Evolutionary conservation across 768 basidiomycete genomes (phyloP).

Genomic region (Termitomyces sp.): DNA sequence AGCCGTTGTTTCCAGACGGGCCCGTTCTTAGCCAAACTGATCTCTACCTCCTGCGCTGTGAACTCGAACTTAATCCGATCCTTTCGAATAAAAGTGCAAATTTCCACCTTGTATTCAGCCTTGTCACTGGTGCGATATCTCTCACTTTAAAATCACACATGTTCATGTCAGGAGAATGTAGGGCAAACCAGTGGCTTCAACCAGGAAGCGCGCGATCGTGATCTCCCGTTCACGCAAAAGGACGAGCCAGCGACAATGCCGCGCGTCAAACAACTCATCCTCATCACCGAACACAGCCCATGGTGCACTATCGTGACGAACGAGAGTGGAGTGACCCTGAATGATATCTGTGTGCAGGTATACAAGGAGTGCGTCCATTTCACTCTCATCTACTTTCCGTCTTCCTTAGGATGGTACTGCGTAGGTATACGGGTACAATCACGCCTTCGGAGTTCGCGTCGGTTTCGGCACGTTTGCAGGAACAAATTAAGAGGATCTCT

Average conservation of each 20-base stretch:
- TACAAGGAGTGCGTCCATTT: constrained; percentile 63
- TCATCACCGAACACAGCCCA: constrained; percentile 57
- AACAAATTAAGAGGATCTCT: constrained; percentile 63
- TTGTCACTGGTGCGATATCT: constrained; percentile 49
- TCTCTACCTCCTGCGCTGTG: constrained; percentile 67
- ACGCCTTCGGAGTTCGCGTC: constrained; percentile 60
- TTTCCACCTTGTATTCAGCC: constrained; percentile 69
- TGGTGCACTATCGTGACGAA: constrained; percentile 79
- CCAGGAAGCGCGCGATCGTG: constrained; percentile 49
- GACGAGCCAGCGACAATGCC: constrained; percentile 69
- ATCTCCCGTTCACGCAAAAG: constrained; percentile 45
- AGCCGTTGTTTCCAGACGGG: constrained; percentile 44
- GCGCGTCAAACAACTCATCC: constrained; percentile 50
- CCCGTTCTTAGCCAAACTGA: constrained; percentile 78
- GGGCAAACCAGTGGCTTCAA: constrained; percentile 63
- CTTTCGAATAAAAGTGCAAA: constrained; percentile 38
- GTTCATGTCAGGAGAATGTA: constrained; percentile 15
- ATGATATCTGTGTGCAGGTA: constrained; percentile 65
- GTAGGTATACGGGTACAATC: constrained; percentile 62
- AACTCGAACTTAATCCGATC: constrained; percentile 71
- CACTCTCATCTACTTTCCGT: background rate
- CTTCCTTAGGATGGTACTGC: background rate
- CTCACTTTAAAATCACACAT: background rate
- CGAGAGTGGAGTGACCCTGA: constrained; percentile 67
- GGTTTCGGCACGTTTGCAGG: constrained; percentile 60